Conservation (phyloP, 116 monocot genomes). For the Zostera marina region DNA sequence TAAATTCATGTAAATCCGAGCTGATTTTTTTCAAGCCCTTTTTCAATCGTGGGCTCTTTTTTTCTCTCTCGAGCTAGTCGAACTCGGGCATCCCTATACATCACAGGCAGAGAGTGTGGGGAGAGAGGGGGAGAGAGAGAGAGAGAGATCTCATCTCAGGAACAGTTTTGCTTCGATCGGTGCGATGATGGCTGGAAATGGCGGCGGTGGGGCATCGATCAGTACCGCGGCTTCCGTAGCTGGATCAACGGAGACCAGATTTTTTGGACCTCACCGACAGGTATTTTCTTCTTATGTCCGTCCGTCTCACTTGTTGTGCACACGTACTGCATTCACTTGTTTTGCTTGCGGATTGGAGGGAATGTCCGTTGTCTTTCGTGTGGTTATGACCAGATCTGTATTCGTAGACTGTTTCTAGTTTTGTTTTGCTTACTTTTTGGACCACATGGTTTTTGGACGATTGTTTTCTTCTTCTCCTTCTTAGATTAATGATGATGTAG, state of each 20-base stretch:
- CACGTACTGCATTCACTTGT: not conserved
- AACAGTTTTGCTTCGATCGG: not conserved
- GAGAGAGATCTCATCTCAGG: not conserved
- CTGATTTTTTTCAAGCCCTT: too few relatives aligned
- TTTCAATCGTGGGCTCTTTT: too few relatives aligned
- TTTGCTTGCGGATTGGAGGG: not conserved
- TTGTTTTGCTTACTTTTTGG: too few relatives aligned
- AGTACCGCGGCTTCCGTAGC: conserved; percentile 1
- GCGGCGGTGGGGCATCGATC: conserved; percentile 6
- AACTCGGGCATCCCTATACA: too few relatives aligned
- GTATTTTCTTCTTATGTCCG: not conserved
- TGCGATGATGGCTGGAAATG: conserved; percentile 6
- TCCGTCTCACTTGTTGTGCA: not conserved
- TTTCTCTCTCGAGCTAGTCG: too few relatives aligned
- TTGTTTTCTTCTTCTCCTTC: too few relatives aligned
- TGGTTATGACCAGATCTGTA: too few relatives aligned
- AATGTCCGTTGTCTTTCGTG: not conserved
- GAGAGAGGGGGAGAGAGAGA: not conserved
- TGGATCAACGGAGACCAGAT: conserved; percentile 4
- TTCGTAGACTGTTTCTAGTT: too few relatives aligned
- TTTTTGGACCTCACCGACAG: not conserved
- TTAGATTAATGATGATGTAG: too few relatives aligned
- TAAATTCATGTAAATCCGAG: too few relatives aligned
- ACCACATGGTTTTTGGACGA: too few relatives aligned
- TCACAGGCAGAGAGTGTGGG: not conserved